Conservation (phyloP, 495 filamentous ascomycete species). For the Coniosporium apollinis region DNA sequence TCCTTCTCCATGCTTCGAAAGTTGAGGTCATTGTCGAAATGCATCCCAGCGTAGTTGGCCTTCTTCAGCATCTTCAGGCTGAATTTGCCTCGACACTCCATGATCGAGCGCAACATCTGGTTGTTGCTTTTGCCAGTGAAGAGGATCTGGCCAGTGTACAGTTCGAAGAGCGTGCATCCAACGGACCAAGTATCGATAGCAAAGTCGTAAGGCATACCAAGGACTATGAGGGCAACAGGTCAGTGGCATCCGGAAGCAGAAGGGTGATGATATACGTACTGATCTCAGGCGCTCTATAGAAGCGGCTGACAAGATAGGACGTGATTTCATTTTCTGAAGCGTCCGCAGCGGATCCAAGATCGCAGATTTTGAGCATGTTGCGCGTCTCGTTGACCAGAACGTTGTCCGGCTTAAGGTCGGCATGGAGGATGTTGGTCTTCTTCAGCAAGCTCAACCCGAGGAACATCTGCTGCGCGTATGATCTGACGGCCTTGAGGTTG, state of each 20-base stretch:
- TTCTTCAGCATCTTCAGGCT: conserved; percentile 71
- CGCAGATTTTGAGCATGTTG: conserved; percentile 82
- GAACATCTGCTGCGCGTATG: conserved; percentile 90
- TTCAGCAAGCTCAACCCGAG: conserved; percentile 68
- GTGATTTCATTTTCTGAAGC: conserved; percentile 80
- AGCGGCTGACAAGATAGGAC: conserved; percentile 86
- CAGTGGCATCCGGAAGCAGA: neutral
- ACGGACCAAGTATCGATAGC: conserved; percentile 96
- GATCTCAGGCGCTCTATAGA: conserved; percentile 93
- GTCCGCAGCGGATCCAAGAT: conserved; percentile 85
- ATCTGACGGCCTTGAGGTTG: conserved; percentile 67
- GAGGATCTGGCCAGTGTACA: conserved; percentile 93
- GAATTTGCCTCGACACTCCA: conserved; percentile 91
- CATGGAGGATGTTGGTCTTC: conserved; percentile 84
- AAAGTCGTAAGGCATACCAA: conserved; percentile 87
- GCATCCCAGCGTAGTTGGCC: conserved; percentile 49
- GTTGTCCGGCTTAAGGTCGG: conserved; percentile 95
- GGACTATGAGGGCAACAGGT: no score
- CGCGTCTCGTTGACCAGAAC: conserved; percentile 71
- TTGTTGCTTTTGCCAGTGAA: conserved; percentile 94
- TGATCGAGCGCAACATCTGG: conserved; percentile 88
- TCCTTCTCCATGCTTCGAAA: conserved; percentile 80
- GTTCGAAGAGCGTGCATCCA: conserved; percentile 89
- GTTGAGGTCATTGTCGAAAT: conserved; percentile 78
- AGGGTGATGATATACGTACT: no score